Evolutionary conservation across 495 filamentous ascomycete genomes (phyloP).

Genomic region (Lasiosphaeria hispida): DNA sequence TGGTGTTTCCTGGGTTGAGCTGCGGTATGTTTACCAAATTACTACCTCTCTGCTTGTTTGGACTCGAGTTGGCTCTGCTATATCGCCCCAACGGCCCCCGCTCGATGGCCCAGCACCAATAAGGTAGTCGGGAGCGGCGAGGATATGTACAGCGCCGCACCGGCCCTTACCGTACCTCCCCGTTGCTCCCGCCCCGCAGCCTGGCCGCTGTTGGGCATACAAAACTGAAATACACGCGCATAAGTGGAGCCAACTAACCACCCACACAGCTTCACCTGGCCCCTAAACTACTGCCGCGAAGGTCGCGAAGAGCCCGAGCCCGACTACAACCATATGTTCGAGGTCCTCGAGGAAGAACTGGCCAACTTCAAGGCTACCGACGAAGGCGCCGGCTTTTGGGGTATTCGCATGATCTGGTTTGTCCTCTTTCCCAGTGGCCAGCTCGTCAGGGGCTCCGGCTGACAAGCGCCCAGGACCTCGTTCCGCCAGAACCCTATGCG

Average conservation of each 20-base stretch:
- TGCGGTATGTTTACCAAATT: slow-evolving; percentile 47
- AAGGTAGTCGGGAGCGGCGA: too few species aligned
- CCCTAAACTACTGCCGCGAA: slow-evolving; percentile 56
- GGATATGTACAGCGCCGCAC: too few species aligned
- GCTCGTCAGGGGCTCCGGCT: too few species aligned
- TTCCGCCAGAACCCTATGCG: slow-evolving; percentile 60
- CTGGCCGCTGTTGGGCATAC: not conserved
- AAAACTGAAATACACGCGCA: not conserved
- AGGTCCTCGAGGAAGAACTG: slow-evolving; percentile 75
- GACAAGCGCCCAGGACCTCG: slow-evolving; percentile 48
- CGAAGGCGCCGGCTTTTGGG: slow-evolving; percentile 72
- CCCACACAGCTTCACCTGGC: slow-evolving; percentile 52
- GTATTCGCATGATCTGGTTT: slow-evolving; percentile 75
- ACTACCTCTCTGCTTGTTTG: not conserved
- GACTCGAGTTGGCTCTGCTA: too few species aligned
- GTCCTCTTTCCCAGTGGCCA: too few species aligned
- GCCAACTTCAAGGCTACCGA: slow-evolving; percentile 67
- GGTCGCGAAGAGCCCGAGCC: slow-evolving; percentile 59
- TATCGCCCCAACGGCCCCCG: too few species aligned
- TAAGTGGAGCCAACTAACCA: not conserved
- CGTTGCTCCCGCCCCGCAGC: not conserved
- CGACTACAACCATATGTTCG: slow-evolving; percentile 63
- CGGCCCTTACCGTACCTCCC: not conserved
- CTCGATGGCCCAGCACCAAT: too few species aligned
- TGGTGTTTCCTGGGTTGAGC: slow-evolving; percentile 77